Percentiles rank a stretch among this genome's conserved stretches.
These are phyloP conservation scores for Leccinum obscurum DNA, from an alignment of 768 basidiomycete species.

Conservation along the genomic window DNA sequence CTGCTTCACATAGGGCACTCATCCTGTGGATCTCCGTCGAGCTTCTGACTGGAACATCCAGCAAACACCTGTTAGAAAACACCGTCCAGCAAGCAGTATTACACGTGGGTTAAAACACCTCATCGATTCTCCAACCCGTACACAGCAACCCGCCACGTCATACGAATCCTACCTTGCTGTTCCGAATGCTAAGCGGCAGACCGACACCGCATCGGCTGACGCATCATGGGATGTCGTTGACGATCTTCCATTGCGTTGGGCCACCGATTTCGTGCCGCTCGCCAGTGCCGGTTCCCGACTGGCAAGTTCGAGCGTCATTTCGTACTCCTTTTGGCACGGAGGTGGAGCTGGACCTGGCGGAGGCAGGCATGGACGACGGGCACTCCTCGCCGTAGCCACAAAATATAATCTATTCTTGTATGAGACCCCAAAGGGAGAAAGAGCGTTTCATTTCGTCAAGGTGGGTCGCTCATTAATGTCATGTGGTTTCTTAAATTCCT, in stretches of 20 bases:
- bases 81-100: constrained; percentile 56
- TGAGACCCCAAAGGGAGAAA: constrained; percentile 79
- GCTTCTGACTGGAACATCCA: constrained; percentile 53
- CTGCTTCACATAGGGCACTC: constrained; percentile 43
- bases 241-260: constrained; percentile 75
- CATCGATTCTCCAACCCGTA: constrained; percentile 38
- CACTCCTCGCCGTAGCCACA: constrained; percentile 72
- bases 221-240: constrained; percentile 75
- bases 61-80: constrained; percentile 44
- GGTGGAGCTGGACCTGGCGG: constrained; percentile 46
- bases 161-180: constrained; percentile 34
- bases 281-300: constrained; percentile 67
- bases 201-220: constrained; percentile 41
- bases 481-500: neutral
- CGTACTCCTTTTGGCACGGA: constrained; percentile 70
- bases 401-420: constrained; percentile 74
- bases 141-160: constrained; percentile 26
- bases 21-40: constrained; percentile 60
- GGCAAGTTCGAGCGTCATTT: constrained; percentile 53
- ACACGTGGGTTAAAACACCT: constrained; percentile 65
- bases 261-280: constrained; percentile 84
- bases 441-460: constrained; percentile 83
- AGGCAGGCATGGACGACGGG: constrained; percentile 45
- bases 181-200: constrained; percentile 24
- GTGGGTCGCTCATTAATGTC: constrained; percentile 26